Conservation (phyloP, 164 flowering plant genomes). For the Amborella trichopoda region DNA sequence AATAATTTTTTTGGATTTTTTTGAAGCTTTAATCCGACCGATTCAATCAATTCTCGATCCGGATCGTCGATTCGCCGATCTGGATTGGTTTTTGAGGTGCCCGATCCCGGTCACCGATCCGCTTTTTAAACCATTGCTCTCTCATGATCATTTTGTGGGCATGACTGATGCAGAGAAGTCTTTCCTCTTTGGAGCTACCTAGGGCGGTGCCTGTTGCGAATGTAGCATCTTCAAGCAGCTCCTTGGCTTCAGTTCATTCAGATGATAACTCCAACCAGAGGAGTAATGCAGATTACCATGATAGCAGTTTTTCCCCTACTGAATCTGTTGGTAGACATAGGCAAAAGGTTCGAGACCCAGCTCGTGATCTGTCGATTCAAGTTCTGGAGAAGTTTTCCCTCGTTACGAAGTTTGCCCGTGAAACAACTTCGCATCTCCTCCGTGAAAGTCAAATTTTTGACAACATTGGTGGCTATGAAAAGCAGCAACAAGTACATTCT, state of each 20-base stretch:
- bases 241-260: conserved; percentile 23
- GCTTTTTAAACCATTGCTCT: too few species aligned
- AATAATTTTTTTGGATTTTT: too few species aligned
- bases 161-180: conserved; percentile 66
- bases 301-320: conserved; percentile 18
- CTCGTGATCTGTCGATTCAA: conserved; percentile 86
- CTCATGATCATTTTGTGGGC: too few species aligned
- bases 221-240: conserved; percentile 24
- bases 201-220: conserved; percentile 63
- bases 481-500: conserved; percentile 27
- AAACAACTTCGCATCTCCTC: conserved; percentile 89
- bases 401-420: conserved; percentile 95
- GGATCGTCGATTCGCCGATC: too few species aligned
- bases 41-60: too few species aligned
- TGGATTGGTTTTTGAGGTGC: too few species aligned
- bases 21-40: too few species aligned
- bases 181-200: conserved; percentile 93
- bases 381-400: conserved; percentile 95
- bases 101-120: too few species aligned
- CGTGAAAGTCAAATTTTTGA: conserved; percentile 50
- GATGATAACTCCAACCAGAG: conserved; percentile 23
- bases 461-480: conserved; percentile 32
- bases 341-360: conserved; percentile 72
- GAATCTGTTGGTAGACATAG: conserved; percentile 37
- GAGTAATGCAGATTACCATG: conserved; percentile 14